Evolutionary conservation across 768 basidiomycete genomes (phyloP).

Genomic region (Chalciporus piperatus): DNA sequence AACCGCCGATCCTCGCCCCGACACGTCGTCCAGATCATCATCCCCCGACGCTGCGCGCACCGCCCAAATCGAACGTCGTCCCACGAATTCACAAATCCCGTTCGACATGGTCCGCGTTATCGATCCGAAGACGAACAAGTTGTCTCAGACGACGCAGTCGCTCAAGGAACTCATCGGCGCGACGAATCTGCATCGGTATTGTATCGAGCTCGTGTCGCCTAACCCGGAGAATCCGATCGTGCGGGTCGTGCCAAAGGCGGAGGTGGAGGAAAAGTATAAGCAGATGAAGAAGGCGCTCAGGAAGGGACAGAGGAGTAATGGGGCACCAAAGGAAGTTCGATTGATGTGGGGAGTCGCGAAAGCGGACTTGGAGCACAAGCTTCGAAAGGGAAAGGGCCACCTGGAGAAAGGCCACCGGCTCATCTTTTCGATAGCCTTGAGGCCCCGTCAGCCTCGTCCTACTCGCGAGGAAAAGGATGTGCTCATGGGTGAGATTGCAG

Average conservation of each 20-base stretch:
- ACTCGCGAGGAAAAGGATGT: slow-evolving; percentile 38
- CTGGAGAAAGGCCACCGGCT: slow-evolving; percentile 61
- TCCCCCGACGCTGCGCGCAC: background rate
- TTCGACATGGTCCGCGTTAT: slow-evolving; percentile 43
- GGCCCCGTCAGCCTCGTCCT: slow-evolving; percentile 41
- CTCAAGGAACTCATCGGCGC: slow-evolving; percentile 45
- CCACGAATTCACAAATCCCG: slow-evolving; percentile 42
- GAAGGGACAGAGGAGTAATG: slow-evolving; percentile 28
- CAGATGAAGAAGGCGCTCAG: slow-evolving; percentile 34
- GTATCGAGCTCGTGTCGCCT: slow-evolving; percentile 54
- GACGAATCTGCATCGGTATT: slow-evolving; percentile 40
- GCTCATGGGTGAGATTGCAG: slow-evolving; percentile 43
- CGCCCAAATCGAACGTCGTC: slow-evolving; percentile 12
- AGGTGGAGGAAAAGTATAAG: slow-evolving; percentile 37
- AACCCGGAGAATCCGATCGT: slow-evolving; percentile 54
- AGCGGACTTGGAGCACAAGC: slow-evolving; percentile 64
- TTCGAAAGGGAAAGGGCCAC: slow-evolving; percentile 54
- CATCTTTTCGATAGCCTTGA: slow-evolving; percentile 52
- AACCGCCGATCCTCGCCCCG: background rate
- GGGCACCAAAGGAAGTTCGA: slow-evolving; percentile 63
- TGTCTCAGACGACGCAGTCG: slow-evolving; percentile 29
- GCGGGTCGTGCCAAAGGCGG: slow-evolving; percentile 49
- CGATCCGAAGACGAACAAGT: slow-evolving; percentile 43
- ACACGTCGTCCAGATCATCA: no score
- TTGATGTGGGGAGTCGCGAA: slow-evolving; percentile 62